Conservation (phyloP, 139 green algal species). For the Coelastrella sp. region DNA sequence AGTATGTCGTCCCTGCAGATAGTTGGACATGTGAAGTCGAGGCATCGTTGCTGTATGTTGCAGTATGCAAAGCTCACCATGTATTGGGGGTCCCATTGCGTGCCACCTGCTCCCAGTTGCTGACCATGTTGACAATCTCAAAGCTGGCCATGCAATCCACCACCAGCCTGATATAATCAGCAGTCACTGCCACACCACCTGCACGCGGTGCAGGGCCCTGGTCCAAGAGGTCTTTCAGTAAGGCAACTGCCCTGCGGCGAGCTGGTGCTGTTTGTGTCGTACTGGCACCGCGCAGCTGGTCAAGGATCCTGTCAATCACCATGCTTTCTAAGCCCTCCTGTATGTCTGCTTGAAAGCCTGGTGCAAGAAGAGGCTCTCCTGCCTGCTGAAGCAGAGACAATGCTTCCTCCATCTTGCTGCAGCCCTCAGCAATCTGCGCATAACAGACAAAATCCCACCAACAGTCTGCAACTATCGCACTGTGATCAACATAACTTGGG, state of each 20-base stretch:
- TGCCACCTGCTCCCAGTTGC: conserved; percentile 31
- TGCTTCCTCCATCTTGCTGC: conserved; percentile 33
- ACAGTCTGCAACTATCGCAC: background rate
- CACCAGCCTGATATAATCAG: conserved; percentile 42
- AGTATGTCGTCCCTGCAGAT: too few relatives aligned
- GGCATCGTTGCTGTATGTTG: too few relatives aligned
- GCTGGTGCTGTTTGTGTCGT: conserved; percentile 7
- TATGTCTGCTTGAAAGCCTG: conserved; percentile 50
- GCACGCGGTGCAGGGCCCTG: conserved; percentile 1
- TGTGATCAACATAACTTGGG: background rate
- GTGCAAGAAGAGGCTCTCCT: background rate
- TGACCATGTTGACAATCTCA: conserved; percentile 33
- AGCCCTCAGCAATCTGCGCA: conserved; percentile 40
- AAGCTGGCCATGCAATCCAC: conserved; percentile 14
- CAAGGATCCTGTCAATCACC: conserved; percentile 50
- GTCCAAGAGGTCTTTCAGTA: conserved; percentile 20
- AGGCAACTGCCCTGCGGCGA: background rate
- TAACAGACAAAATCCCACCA: background rate
- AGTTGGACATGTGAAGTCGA: too few relatives aligned
- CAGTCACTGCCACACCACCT: conserved; percentile 5
- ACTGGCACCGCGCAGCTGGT: conserved; percentile 31
- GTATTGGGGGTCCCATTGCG: background rate
- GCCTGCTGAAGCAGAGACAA: conserved; percentile 33
- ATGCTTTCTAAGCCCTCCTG: conserved; percentile 51
- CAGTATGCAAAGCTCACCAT: conserved; percentile 5